phyloP scores from a whole-genome alignment of 2,329 filamentous ascomycete genomes.

The Xylaria sp. region DNA sequence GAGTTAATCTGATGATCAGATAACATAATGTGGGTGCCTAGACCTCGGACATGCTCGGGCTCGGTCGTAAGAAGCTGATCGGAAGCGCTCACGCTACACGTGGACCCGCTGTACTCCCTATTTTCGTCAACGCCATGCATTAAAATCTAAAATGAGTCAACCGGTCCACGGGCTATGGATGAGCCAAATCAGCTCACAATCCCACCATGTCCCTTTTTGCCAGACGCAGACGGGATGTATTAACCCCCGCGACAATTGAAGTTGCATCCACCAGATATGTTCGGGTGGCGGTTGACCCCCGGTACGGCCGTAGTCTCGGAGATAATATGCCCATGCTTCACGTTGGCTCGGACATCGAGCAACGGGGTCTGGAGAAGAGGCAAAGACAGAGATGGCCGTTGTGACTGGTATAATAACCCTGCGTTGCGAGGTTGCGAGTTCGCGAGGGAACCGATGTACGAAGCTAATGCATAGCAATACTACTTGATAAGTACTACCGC shows the following conservation, averaged over 20 bases:
- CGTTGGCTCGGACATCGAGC: conserved; percentile 23
- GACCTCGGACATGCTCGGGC: conserved; percentile 32
- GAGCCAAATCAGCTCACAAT: neutral
- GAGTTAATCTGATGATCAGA: conserved; percentile 27
- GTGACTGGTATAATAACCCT: neutral
- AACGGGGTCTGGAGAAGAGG: neutral
- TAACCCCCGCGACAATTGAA: neutral
- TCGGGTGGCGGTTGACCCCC: neutral
- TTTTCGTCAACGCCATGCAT: neutral
- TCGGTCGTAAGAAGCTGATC: conserved; percentile 22
- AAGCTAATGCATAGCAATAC: conserved; percentile 22
- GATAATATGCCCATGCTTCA: conserved; percentile 13
- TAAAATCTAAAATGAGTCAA: conserved; percentile 7
- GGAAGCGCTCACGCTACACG: neutral
- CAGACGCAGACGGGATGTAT: neutral
- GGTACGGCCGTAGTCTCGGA: conserved; percentile 30
- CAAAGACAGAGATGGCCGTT: no score
- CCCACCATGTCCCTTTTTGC: neutral
- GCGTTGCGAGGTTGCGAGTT: neutral
- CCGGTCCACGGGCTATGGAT: conserved; percentile 7
- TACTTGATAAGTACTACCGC: no score
- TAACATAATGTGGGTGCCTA: conserved; percentile 29
- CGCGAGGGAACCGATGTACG: neutral
- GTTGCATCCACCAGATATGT: neutral
- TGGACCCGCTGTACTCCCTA: neutral